phyloP scores from a whole-genome alignment of 306 rosid genomes.

The Hippophae gyantsensis region DNA sequence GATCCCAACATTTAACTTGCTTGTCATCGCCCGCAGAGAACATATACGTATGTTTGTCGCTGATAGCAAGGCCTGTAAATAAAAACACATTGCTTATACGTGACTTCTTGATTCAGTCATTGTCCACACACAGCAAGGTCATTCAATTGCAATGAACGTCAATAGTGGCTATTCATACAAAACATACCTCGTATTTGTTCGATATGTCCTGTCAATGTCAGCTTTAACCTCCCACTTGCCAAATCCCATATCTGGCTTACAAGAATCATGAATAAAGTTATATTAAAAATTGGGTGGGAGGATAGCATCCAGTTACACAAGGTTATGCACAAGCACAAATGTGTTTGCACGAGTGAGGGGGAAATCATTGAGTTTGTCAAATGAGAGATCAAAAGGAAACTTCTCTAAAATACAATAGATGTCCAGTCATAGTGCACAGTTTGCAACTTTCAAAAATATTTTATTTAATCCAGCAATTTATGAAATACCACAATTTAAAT shows the following conservation, averaged over 20 bases:
- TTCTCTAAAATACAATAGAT: no score
- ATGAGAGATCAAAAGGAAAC: no score
- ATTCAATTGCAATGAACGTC: not conserved
- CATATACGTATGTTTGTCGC: conserved; percentile 87
- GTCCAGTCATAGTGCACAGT: no score
- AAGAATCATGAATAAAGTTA: not conserved
- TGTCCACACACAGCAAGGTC: conserved; percentile 5
- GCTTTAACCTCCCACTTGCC: conserved; percentile 77
- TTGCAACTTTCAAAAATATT: no score
- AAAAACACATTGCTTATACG: conserved; percentile 6
- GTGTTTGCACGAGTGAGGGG: no score
- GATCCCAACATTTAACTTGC: conserved; percentile 99
- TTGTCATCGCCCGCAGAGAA: conserved; percentile 98
- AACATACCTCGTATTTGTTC: conserved; percentile 87
- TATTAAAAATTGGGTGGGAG: no score
- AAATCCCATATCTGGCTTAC: conserved; percentile 85
- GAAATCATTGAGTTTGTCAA: no score
- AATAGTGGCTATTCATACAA: conserved; percentile 12
- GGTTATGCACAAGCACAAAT: no score
- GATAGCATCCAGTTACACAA: no score
- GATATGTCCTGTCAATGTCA: conserved; percentile 90
- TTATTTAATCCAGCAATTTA: no score
- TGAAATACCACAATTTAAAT: no score
- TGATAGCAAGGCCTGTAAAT: conserved; percentile 80
- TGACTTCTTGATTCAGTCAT: conserved; percentile 3